Conservation (phyloP, 495 filamentous ascomycete species). For the Penicillium taxi region DNA sequence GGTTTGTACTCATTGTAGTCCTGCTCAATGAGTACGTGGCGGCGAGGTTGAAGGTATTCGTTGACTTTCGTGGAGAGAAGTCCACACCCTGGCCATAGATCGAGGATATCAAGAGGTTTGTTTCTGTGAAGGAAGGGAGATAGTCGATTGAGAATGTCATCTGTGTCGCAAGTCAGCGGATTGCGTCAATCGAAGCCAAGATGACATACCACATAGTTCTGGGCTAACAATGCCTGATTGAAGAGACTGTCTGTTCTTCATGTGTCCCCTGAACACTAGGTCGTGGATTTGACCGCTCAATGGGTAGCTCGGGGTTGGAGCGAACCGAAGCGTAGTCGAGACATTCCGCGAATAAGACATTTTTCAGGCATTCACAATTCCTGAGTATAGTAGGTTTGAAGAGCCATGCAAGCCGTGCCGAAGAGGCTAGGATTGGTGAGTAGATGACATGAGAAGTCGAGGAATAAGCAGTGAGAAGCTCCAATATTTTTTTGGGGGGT, state of each 20-base stretch:
- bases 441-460: too few relatives aligned
- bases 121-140: slow-evolving; percentile 54
- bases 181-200: background rate
- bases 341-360: background rate
- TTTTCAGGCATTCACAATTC: background rate
- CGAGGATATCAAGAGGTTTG: slow-evolving; percentile 68
- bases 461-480: slow-evolving; percentile 1
- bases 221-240: slow-evolving; percentile 47
- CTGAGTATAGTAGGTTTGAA: background rate
- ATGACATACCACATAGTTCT: slow-evolving; percentile 52
- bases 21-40: slow-evolving; percentile 73
- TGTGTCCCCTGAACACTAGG: background rate
- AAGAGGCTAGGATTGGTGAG: too few relatives aligned
- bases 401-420: too few relatives aligned
- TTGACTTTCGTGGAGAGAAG: slow-evolving; percentile 70
- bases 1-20: slow-evolving; percentile 43
- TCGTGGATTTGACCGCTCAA: slow-evolving; percentile 13
- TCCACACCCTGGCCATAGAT: slow-evolving; percentile 71
- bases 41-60: slow-evolving; percentile 62
- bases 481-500: background rate
- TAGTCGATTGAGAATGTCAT: slow-evolving; percentile 45
- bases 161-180: slow-evolving; percentile 20
- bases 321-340: too few relatives aligned
- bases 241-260: background rate
- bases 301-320: slow-evolving; percentile 18